Evolutionary conservation across 192 early-diverging fungal species (phyloP), one percentile per base, ranked within the genome.

Genomic region (Gaertneriomyces sp.): DNA sequence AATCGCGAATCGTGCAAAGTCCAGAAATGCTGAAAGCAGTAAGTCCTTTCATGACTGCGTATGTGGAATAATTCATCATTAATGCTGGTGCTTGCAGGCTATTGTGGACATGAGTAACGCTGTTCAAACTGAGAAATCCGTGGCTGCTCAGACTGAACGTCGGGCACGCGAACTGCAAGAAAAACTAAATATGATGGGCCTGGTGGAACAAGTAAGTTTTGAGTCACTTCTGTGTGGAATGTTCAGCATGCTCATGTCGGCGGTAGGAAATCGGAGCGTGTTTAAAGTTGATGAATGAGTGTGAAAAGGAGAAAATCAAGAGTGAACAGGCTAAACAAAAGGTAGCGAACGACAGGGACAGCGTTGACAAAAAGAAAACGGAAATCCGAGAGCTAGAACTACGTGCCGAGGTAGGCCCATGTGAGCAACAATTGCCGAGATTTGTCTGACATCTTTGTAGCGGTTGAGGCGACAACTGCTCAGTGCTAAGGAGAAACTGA

Each of bases 11-110:
- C 19, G 88, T 91, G 42, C 82, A 85, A n/a, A 88, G 83, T 64
- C 90, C 90, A 1, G 90, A 88, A 68, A 85, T 87, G 72, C 74
- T 90, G 11, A 82, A 89, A 68, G 76, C 82, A 57, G 87, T 85
- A 20, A 74, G 61, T 53, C 12, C 25, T 17, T 11, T 6, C 16
- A n/a, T 39, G 6, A n/a, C 49, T 65, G 6, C 33, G 33, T 39
- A 25, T 6, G 38, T 14, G 12, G 17, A 39, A 33, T 39, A 0
- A 38, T 4, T 12, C 38, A 56, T 33, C 17, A 14, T 12, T 33
- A 38, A 56, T 38, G 8, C 0, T 12, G 17, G 14, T 33, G 12
- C 38, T 38, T 53, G 12, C 49, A 76, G 75, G 66, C 79, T 4
- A 71, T 91, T 20, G 46, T 56, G 3, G 87, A 91, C 58, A 84